Conservation (phyloP, 1,139 yeast genomes). For the Scheffersomyces quercinus region DNA sequence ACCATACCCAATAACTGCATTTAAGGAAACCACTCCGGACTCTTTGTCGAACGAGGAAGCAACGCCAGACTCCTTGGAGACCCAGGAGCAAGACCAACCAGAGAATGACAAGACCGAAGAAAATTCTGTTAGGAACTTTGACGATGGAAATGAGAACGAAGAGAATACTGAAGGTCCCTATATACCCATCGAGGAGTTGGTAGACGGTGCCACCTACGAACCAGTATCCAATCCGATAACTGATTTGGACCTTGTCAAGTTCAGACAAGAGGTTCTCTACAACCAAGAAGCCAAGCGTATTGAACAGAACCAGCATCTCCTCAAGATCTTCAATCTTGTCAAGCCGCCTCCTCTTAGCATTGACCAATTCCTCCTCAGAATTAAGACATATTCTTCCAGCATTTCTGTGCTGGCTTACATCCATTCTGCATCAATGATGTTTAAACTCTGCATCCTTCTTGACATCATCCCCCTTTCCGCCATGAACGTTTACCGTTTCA, state of each 20-base stretch:
- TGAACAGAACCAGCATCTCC: constrained; percentile 27
- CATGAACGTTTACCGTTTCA: constrained; percentile 39
- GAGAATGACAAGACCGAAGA: constrained; percentile 8
- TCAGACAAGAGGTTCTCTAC: constrained; percentile 9
- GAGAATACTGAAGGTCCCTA: constrained; percentile 10
- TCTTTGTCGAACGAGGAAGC: constrained; percentile 9
- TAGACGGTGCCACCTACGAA: constrained; percentile 16
- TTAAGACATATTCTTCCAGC: constrained; percentile 44
- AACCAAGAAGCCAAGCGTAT: not conserved
- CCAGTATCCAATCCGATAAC: constrained; percentile 18
- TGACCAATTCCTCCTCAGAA: constrained; percentile 38
- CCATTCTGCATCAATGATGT: constrained; percentile 43
- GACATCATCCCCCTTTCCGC: constrained; percentile 33
- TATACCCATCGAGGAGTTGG: constrained; percentile 29
- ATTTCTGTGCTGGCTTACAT: constrained; percentile 43
- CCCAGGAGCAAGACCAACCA: not conserved
- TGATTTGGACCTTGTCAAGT: constrained; percentile 8
- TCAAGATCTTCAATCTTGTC: constrained; percentile 36
- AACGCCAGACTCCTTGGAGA: constrained; percentile 12
- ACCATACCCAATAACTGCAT: constrained; percentile 1
- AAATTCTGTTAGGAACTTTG: not conserved
- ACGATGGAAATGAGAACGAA: not conserved
- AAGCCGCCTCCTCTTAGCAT: constrained; percentile 38
- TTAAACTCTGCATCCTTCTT: constrained; percentile 35
- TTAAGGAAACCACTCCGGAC: constrained; percentile 12